Evolutionary conservation across 1,139 yeast species (phyloP).

Genomic region (Suhomyces guaymorum): DNA sequence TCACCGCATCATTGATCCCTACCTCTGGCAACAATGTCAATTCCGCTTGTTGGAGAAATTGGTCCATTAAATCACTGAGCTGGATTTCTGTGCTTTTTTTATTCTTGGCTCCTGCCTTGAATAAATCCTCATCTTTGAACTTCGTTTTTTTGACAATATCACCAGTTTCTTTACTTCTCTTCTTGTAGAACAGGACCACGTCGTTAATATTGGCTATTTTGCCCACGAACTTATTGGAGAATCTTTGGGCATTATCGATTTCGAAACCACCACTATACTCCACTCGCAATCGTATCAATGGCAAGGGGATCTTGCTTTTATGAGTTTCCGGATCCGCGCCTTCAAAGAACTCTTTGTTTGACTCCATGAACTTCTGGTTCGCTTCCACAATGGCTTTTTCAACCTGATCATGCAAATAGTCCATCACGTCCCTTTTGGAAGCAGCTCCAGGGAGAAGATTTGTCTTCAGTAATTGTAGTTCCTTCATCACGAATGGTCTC

Average conservation of each 20-base stretch:
- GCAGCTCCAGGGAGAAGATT: slow-evolving; percentile 66
- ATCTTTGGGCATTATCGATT: slow-evolving; percentile 85
- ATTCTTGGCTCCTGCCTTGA: slow-evolving; percentile 21
- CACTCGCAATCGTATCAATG: slow-evolving; percentile 77
- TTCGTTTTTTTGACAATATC: slow-evolving; percentile 20
- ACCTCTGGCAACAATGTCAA: slow-evolving; percentile 72
- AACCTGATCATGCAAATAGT: slow-evolving; percentile 62
- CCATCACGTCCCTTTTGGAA: slow-evolving; percentile 59
- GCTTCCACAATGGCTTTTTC: slow-evolving; percentile 68
- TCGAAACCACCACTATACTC: slow-evolving; percentile 91
- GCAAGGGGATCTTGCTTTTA: slow-evolving; percentile 52
- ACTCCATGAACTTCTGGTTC: slow-evolving; percentile 46
- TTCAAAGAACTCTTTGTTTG: slow-evolving; percentile 31
- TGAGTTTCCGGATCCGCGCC: slow-evolving; percentile 19
- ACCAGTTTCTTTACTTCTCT: slow-evolving; percentile 24
- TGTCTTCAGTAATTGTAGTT: slow-evolving; percentile 52
- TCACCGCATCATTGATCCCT: slow-evolving; percentile 75
- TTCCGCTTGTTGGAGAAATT: slow-evolving; percentile 60
- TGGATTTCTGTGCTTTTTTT: slow-evolving; percentile 39
- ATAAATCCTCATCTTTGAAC: slow-evolving; percentile 25
- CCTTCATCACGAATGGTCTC: slow-evolving; percentile 79
- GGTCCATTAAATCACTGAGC: slow-evolving; percentile 62
- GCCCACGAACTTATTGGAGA: slow-evolving; percentile 89
- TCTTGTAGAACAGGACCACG: slow-evolving; percentile 70
- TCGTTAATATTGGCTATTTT: slow-evolving; percentile 87